Conservation (phyloP, 768 basidiomycete species). For the Suillus fuscotomentosus region DNA sequence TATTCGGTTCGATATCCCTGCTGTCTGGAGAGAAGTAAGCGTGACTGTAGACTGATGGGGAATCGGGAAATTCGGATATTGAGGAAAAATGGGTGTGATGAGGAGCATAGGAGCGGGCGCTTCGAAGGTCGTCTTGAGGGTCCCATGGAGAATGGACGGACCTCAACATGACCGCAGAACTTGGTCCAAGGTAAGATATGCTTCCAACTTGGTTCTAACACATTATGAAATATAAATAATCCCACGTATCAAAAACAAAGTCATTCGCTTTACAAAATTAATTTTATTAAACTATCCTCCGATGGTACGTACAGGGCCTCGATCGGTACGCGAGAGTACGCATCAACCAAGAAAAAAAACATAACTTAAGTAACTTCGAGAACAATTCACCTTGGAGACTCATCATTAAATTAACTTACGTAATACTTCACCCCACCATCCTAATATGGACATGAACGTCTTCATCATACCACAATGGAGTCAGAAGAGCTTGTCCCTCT, state of each 20-base stretch:
- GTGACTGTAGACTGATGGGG: constrained; percentile 69
- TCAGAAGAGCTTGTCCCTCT: constrained; percentile 31
- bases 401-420: neutral
- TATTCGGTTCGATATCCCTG: constrained; percentile 30
- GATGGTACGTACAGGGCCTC: too few relatives aligned
- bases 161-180: constrained; percentile 37
- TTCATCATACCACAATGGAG: neutral
- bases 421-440: neutral
- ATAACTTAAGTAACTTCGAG: neutral
- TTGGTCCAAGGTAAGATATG: constrained; percentile 10
- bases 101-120: constrained; percentile 43
- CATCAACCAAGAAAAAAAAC: neutral
- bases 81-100: constrained; percentile 48
- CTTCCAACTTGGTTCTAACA: neutral
- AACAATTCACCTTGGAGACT: neutral
- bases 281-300: neutral
- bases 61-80: constrained; percentile 58
- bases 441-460: neutral
- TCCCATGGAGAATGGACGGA: constrained; percentile 37
- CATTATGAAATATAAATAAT: neutral
- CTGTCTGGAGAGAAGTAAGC: constrained; percentile 50
- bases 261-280: neutral
- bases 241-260: neutral
- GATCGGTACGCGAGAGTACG: too few relatives aligned
- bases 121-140: constrained; percentile 47